Evolutionary conservation across 257 asterid species (phyloP).

Genomic region (Solanum medicagineum): DNA sequence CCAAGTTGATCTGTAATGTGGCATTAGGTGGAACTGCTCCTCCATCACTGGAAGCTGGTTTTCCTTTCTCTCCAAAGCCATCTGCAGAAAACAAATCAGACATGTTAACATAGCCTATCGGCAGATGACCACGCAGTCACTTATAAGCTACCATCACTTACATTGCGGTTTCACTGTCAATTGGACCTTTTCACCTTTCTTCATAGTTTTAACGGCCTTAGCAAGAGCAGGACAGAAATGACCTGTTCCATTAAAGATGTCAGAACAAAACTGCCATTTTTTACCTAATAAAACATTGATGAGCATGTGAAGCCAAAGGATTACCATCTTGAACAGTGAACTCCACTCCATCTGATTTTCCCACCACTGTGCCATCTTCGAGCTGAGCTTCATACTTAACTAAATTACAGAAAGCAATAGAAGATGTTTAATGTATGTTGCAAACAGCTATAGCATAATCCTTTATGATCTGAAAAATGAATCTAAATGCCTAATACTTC

Average conservation of each 20-base stretch:
- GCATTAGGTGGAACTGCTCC: conserved; percentile 53
- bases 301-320: background rate
- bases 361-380: conserved; percentile 40
- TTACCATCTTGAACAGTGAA: conserved; percentile 49
- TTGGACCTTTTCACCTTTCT: conserved; percentile 63
- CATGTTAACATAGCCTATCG: background rate
- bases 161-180: conserved; percentile 62
- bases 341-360: conserved; percentile 44
- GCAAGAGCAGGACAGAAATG: conserved; percentile 60
- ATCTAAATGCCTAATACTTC: conserved; percentile 39
- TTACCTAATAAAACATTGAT: background rate
- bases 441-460: background rate
- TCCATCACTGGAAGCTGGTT: conserved; percentile 33
- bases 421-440: background rate
- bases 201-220: conserved; percentile 68
- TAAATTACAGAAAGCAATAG: background rate
- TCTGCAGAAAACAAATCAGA: conserved; percentile 4
- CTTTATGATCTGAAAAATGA: background rate
- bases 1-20: conserved; percentile 28
- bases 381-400: conserved; percentile 52
- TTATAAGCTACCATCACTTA: conserved; percentile 7
- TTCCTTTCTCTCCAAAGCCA: conserved; percentile 67
- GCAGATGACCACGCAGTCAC: background rate
- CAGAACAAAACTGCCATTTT: background rate
- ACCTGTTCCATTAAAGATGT: conserved; percentile 17